Base-by-base conservation (phyloP, 2,329 filamentous ascomycete species). In the Bretziella fagacearum region DNA sequence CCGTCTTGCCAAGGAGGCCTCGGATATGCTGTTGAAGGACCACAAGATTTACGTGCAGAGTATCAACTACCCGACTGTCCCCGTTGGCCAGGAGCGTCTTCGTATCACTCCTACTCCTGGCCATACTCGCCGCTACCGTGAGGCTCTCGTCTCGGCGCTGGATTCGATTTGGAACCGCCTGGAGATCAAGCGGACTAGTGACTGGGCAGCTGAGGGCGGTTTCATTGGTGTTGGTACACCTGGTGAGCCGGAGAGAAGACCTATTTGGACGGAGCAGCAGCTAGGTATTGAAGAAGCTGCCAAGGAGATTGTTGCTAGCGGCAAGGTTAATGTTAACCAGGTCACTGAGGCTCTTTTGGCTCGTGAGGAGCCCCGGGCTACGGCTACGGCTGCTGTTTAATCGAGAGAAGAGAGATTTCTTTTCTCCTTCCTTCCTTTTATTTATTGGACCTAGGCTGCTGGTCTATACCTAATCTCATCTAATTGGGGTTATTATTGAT, bases 41-140 rank as follows among this genome's bases (percentile, higher is more conserved):
- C 83, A 94, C 68, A 76, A 79, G 52, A 95, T 98, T 60, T 98
- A 98, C 60, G 91, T 98, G 22, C 91, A 98, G 66, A 86, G 85
- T 47, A 96, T 98, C 73, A 98, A 98, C 68, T 96, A 96, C 65
- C 91, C 91, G 2, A 98, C 91, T 44, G 91, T 98, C 2, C 91
- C 91, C 2, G 85, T 93, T 5, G 91, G 91, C n/a, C 87, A 98
- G 68, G 91, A 98, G 65, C 80, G 91, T 50, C 79, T 98, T 48
- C 82, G 91, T 54, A 85, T 98, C 62, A 98, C 91, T 1, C 91
- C 91, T 0, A 98, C 91, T 1, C 91, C 91, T 0, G 91, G 91
- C 36, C 91, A 98, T 62, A 77, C 75, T 47, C 81, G 81, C 64
- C 76, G 84, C 55, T 85, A 83, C 65, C 84, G 86, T 52, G 81